Percentiles rank a stretch among this genome's conserved stretches.
phyloP scores from a whole-genome alignment of 331 rosid species.

The Phaseolus coccineus region DNA sequence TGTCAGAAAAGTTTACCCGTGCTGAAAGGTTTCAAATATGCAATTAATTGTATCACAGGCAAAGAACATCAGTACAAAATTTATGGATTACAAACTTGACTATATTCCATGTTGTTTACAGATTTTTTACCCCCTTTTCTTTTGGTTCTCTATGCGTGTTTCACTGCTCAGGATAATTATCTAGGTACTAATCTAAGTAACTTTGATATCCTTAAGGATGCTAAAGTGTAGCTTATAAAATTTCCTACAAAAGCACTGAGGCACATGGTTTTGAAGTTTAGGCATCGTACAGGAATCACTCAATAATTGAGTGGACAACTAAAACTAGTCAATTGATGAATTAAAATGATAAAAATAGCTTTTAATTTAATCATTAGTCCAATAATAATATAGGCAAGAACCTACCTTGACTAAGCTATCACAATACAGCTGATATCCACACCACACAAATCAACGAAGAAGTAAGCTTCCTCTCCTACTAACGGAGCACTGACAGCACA shows the following conservation, averaged over 20 bases:
- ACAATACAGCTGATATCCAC: neutral
- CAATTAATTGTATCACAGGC: neutral
- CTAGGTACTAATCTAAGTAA: neutral
- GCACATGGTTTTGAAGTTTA: neutral
- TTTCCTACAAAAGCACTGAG: neutral
- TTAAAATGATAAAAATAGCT: neutral
- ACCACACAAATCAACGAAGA: neutral
- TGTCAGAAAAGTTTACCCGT: slow-evolving; percentile 16
- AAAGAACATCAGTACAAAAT: neutral
- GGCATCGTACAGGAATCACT: neutral
- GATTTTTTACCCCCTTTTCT: neutral
- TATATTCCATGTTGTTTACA: neutral
- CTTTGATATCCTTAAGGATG: neutral
- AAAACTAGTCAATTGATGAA: neutral
- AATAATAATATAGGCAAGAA: neutral
- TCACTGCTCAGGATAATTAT: neutral
- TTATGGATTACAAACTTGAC: neutral
- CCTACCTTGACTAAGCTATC: neutral
- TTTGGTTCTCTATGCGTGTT: neutral
- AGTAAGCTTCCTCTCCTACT: slow-evolving; percentile 1
- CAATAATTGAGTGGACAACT: neutral
- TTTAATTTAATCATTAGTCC: slow-evolving; percentile 7
- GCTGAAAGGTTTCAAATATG: neutral
- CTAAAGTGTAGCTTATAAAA: neutral
- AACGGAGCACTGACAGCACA: neutral